phyloP scores from a whole-genome alignment of 441 rosid genomes.

The Sinapis alba region DNA sequence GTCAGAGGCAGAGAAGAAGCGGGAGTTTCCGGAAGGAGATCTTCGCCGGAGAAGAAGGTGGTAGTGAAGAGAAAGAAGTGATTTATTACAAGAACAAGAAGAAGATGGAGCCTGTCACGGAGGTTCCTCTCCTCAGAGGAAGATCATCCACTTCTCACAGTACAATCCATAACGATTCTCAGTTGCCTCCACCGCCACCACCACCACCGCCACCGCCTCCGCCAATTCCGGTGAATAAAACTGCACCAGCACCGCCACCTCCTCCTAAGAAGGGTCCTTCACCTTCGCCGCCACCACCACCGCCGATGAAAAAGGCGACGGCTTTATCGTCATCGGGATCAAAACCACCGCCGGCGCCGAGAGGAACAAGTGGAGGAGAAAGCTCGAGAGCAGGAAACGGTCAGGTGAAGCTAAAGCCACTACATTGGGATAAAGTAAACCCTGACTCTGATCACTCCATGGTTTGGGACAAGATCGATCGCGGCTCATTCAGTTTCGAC shows the following conservation, averaged over 20 bases:
- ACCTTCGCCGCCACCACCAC: constrained; percentile 48
- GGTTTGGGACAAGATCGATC: constrained; percentile 92
- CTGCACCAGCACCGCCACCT: constrained; percentile 26
- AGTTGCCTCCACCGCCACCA: too few relatives aligned
- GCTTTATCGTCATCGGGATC: constrained; percentile 30
- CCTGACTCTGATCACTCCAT: constrained; percentile 69
- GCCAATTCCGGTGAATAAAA: constrained; percentile 41
- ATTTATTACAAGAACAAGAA: constrained; percentile 35
- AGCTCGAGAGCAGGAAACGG: constrained; percentile 40
- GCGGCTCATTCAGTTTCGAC: constrained; percentile 91
- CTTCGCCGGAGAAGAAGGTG: constrained; percentile 1
- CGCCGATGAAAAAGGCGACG: constrained; percentile 44
- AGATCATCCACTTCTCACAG: constrained; percentile 63
- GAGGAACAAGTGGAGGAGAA: constrained; percentile 27
- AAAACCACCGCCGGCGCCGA: constrained; percentile 43
- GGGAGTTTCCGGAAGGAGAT: constrained; percentile 37
- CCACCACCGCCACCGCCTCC: constrained; percentile 37
- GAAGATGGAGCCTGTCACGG: constrained; percentile 43
- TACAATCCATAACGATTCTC: constrained; percentile 38
- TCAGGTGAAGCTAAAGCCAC: constrained; percentile 79
- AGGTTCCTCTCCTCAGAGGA: constrained; percentile 70
- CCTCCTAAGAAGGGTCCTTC: constrained; percentile 44
- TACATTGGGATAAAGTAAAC: constrained; percentile 94
- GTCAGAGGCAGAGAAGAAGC: constrained; percentile 41
- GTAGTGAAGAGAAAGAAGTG: constrained; percentile 28